Evolutionary conservation across 768 basidiomycete genomes (phyloP), one percentile per base, ranked within the genome.

Genomic region (Lactifluus subvellereus): DNA sequence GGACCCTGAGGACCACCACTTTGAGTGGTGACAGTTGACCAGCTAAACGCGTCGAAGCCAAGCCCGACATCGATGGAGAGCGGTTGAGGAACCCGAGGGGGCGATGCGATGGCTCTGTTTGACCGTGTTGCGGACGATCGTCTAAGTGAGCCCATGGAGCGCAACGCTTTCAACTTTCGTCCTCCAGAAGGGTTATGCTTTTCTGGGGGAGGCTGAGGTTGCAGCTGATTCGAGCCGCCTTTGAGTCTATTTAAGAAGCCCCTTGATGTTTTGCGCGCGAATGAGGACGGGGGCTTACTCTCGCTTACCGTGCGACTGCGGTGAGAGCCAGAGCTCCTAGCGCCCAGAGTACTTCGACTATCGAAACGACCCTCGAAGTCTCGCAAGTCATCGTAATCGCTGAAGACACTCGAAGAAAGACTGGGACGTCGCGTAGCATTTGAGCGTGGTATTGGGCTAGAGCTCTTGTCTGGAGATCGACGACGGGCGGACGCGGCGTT

Each of bases 281-380:
- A 66, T 37, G 71, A 66, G 22, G 69, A 56, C 69, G 75, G 75
- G 71, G 71, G 42, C 54, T 68, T 73, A 57, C 66, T 66, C 67
- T 80, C 76, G 69, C 71, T 80, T 69, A 66, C 65, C 18, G 69
- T 67, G 33, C 70, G 66, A 49, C 71, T 67, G 13, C 70, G 68
- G 6, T 66, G 68, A 10, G 72, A 72, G 8, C 66, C 64, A 11
- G 72, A 73, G 35, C 78, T 78, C 14, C 66, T 63, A 42, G 79
- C 78, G 8, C 82, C 87, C 9, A 91, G 73, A 0, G 89, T 91
- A 70, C 88, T 91, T 63, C 79, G 80, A 69, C 91, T 92, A 67
- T 88, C 89, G 66, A 93, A 94, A 9, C 88, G 82, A 47, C 91
- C 91, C 37, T 92, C 88, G 57, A 94, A 94, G 71, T 94, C 91